Evolutionary conservation across 257 asterid genomes (phyloP).

Genomic region (Henckelia pumila): DNA sequence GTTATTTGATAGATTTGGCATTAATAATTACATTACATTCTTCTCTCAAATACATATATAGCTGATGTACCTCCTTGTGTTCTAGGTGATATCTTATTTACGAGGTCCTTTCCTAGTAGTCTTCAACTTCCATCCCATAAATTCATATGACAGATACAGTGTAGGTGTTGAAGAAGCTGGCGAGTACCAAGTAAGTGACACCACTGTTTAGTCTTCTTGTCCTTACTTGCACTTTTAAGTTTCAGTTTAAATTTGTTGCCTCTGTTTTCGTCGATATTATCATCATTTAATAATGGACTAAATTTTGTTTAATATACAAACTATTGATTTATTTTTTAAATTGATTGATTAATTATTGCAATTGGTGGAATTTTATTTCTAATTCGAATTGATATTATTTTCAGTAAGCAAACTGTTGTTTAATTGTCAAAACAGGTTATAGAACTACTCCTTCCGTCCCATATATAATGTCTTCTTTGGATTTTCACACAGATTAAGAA

Average conservation of each 20-base stretch:
- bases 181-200: slow-evolving; percentile 81
- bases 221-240: slow-evolving; percentile 17
- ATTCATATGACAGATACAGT: slow-evolving; percentile 60
- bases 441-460: too few relatives aligned
- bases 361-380: background rate
- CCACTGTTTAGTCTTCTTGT: slow-evolving; percentile 20
- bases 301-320: too few relatives aligned
- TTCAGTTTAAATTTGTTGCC: slow-evolving; percentile 10
- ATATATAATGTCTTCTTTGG: too few relatives aligned
- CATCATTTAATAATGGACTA: background rate
- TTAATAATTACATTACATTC: background rate
- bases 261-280: background rate
- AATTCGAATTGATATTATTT: too few relatives aligned
- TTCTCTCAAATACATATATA: slow-evolving; percentile 2
- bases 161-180: slow-evolving; percentile 98
- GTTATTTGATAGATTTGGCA: background rate
- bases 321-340: background rate
- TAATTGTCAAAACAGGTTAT: too few relatives aligned
- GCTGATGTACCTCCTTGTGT: slow-evolving; percentile 31
- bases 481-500: too few relatives aligned
- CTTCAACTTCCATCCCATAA: slow-evolving; percentile 83
- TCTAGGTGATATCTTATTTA: slow-evolving; percentile 79
- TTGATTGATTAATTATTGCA: background rate
- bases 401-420: too few relatives aligned
- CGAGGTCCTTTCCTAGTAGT: slow-evolving; percentile 82